Evolutionary conservation across 768 basidiomycete species (phyloP), one percentile per base, ranked within the genome.

Genomic region (Mrakia blollopis): DNA sequence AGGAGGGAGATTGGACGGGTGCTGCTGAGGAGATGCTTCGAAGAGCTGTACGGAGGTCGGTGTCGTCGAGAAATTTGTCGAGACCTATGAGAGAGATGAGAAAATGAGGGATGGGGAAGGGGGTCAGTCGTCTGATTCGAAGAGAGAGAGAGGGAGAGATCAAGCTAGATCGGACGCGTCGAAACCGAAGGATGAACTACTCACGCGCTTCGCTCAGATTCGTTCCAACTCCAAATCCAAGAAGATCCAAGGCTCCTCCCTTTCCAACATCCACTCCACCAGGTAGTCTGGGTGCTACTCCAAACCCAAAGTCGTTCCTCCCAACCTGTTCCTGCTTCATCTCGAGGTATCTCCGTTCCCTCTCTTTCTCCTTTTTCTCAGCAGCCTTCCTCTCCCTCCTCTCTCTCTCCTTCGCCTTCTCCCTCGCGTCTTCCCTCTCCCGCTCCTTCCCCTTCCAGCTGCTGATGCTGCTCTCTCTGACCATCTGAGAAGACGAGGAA

Each of bases 261-360:
- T 37, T 37, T 14, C 11, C 63, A 0, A 21, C 37, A 37, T 16
- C 63, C 16, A 23, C 13, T 32, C 32, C 23, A 37, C 37, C 37
- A 11, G 23, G 14, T 14, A n/a, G n/a, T 13, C 21, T 21, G 7
- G 37, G 13, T 10, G 35, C 37, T 68, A 10, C 37, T n/a, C 65
- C 37, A 10, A 68, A 37, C 9, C 65, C 65, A 25, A 68, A 68
- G 21, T 68, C 65, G 65, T 68, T 68, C 23, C 65, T 35, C 23
- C 65, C 65, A 16, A 68, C 65, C 65, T 68, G 65, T 21, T 68
- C 65, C 37, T 68, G 65, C 65, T 44, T 35, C 65, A 39, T 68
- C 39, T 68, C 65, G 6, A 35, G 35, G 39, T 68, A 68, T 13
- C 65, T 35, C 39, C 65, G 13, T 7, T 35, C 65, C 8, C 65